Percentiles rank a stretch among this genome's conserved stretches.
Conservation (phyloP, 257 asterid species). For the Nyctanthes arbortristis region DNA sequence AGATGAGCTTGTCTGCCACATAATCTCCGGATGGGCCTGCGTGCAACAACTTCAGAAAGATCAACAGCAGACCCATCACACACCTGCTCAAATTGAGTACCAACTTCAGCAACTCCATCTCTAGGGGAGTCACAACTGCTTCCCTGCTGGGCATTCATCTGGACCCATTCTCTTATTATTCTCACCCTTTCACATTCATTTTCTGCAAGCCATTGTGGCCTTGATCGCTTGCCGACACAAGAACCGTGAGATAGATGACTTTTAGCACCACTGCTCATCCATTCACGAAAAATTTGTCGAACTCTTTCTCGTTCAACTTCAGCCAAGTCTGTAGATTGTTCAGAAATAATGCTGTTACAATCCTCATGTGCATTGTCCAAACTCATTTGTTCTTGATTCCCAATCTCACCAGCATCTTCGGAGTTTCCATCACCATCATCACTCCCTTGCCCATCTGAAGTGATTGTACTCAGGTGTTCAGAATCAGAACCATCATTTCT, state of each 20-base stretch:
- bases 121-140: conserved; percentile 37
- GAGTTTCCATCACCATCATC: conserved; percentile 23
- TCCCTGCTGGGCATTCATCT: conserved; percentile 40
- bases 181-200: conserved; percentile 61
- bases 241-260: conserved; percentile 38
- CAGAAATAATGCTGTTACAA: conserved; percentile 49
- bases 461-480: conserved; percentile 19
- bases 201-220: conserved; percentile 51
- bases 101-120: conserved; percentile 46
- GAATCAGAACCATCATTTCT: conserved; percentile 27
- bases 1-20: conserved; percentile 91
- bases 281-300: conserved; percentile 70
- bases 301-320: conserved; percentile 77
- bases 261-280: conserved; percentile 62
- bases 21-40: conserved; percentile 60
- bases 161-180: conserved; percentile 57
- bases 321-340: conserved; percentile 69
- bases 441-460: conserved; percentile 30
- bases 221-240: conserved; percentile 28
- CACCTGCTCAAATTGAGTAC: conserved; percentile 48
- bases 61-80: conserved; percentile 41
- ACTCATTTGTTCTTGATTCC: conserved; percentile 38
- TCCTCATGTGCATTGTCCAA: conserved; percentile 54
- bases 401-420: conserved; percentile 34
- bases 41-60: conserved; percentile 45